phyloP scores from a whole-genome alignment of 2,329 filamentous ascomycete genomes.

The Pseudocercospora fuligena region DNA sequence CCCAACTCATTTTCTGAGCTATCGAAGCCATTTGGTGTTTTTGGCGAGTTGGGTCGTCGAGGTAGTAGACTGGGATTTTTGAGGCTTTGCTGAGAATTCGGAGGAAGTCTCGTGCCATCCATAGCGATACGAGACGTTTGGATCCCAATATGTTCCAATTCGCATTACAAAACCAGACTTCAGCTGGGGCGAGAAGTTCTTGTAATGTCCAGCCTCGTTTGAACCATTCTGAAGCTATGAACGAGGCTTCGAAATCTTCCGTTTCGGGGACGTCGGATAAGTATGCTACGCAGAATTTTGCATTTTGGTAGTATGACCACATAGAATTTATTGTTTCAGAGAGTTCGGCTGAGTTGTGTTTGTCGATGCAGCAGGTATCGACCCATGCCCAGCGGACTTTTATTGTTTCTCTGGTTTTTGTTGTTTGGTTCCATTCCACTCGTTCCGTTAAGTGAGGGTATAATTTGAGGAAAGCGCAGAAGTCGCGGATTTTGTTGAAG shows the following conservation, averaged over 20 bases:
- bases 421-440: not conserved
- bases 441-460: conserved; percentile 1
- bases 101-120: conserved; percentile 4
- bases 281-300: conserved; percentile 10
- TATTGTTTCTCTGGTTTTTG: not conserved
- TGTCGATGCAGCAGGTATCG: conserved; percentile 14
- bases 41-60: not conserved
- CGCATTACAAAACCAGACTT: conserved; percentile 20
- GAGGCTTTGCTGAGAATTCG: not conserved
- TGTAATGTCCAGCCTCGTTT: conserved; percentile 25
- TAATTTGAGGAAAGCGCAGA: conserved; percentile 3
- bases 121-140: conserved; percentile 7
- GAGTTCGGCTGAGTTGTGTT: conserved; percentile 3
- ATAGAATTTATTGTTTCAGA: conserved; percentile 8
- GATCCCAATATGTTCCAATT: conserved; percentile 2
- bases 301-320: conserved; percentile 9
- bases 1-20: conserved; percentile 23
- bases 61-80: not conserved
- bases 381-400: conserved; percentile 14
- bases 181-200: conserved; percentile 20
- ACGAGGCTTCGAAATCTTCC: not conserved
- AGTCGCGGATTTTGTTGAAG: conserved; percentile 7
- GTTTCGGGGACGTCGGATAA: not conserved
- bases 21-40: conserved; percentile 3
- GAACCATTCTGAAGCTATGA: conserved; percentile 10